Percentiles rank a stretch among this genome's conserved stretches.
Conservation (phyloP, 2,329 filamentous ascomycete genomes). For the Fusarium sp. region DNA sequence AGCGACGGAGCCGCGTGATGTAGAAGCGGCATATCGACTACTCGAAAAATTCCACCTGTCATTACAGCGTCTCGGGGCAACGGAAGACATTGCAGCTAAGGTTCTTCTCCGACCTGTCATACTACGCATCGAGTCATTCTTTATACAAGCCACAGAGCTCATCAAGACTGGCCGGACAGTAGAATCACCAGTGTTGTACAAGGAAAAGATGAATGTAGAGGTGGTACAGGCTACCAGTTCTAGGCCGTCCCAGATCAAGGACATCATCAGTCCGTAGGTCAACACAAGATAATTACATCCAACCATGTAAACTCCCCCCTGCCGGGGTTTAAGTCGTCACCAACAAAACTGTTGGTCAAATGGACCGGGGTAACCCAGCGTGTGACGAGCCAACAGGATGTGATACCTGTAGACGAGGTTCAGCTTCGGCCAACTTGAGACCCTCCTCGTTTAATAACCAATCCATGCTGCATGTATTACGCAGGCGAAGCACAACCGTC, state of each 20-base stretch:
- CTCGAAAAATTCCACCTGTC: slow-evolving; percentile 50
- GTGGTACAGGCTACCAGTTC: neutral
- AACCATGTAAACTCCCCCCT: neutral
- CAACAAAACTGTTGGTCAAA: neutral
- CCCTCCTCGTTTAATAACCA: neutral
- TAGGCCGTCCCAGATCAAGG: neutral
- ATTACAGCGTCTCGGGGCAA: slow-evolving; percentile 47
- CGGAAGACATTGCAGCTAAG: slow-evolving; percentile 45
- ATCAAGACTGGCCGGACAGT: slow-evolving; percentile 37
- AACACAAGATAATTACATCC: neutral
- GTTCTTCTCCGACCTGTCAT: slow-evolving; percentile 49
- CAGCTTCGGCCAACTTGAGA: neutral
- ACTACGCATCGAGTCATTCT: slow-evolving; percentile 52
- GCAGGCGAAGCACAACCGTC: neutral
- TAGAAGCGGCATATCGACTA: slow-evolving; percentile 49
- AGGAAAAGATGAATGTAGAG: neutral
- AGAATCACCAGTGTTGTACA: slow-evolving; percentile 18
- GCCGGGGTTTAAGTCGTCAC: neutral
- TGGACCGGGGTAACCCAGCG: neutral
- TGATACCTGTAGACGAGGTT: neutral
- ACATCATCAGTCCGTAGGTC: neutral
- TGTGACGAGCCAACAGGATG: neutral
- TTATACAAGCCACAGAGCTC: slow-evolving; percentile 47
- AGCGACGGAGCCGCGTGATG: slow-evolving; percentile 48
- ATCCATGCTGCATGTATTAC: neutral